A percentile compares a stretch with the other conserved stretches of the same genome.
These are phyloP conservation scores for Trichoderma endophyticum DNA, from an alignment of 2,329 filamentous ascomycete genomes.

Conservation along the genomic window DNA sequence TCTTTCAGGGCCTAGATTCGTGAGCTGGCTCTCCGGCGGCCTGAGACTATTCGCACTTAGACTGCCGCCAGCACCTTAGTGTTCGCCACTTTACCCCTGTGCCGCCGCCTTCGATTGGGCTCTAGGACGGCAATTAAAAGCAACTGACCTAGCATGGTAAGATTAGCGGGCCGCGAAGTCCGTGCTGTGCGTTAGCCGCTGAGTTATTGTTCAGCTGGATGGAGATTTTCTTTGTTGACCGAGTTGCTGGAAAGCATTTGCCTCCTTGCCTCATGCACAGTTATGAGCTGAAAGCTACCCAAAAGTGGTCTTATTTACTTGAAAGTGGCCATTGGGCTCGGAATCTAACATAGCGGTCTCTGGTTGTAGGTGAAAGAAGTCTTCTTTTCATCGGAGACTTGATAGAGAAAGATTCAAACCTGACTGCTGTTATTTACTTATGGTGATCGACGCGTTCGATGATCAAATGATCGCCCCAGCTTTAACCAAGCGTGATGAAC, in stretches of 20 bases:
- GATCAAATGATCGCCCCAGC: background rate
- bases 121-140: background rate
- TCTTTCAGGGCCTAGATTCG: background rate
- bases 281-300: background rate
- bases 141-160: background rate
- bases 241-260: background rate
- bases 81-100: background rate
- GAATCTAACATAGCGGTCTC: background rate
- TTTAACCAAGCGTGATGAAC: background rate
- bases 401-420: background rate
- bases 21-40: background rate
- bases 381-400: background rate
- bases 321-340: background rate
- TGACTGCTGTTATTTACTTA: background rate
- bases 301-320: background rate
- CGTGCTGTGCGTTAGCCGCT: background rate
- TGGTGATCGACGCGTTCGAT: background rate
- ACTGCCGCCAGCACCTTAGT: background rate
- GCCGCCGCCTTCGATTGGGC: background rate
- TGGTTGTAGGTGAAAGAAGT: background rate
- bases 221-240: background rate
- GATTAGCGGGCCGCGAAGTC: background rate
- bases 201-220: background rate
- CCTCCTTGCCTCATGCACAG: background rate
- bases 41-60: background rate